Evolutionary conservation across 164 flowering plant species (phyloP).

Genomic region (Aristolochia fimbriata): DNA sequence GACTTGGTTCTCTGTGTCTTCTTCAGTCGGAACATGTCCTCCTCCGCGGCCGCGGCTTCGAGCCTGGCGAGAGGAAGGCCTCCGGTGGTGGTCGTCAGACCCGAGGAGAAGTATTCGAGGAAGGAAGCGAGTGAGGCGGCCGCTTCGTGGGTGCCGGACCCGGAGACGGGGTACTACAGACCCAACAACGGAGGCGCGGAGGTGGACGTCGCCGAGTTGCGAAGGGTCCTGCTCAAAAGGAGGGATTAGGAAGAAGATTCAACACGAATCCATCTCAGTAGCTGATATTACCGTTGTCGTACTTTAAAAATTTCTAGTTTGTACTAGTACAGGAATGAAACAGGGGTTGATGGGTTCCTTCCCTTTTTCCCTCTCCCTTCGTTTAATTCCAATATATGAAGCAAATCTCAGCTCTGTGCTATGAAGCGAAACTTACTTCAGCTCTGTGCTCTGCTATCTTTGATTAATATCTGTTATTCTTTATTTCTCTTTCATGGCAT

Average conservation of each 20-base stretch:
- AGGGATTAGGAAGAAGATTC: constrained; percentile 1
- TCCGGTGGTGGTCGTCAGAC: background rate
- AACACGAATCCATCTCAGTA: background rate
- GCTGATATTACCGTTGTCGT: too few species aligned
- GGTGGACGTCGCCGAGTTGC: constrained; percentile 7
- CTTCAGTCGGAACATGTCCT: background rate
- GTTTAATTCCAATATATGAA: too few species aligned
- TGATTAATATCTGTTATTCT: too few species aligned
- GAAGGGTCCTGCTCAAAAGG: constrained; percentile 3
- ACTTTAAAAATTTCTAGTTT: too few species aligned
- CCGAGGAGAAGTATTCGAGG: background rate
- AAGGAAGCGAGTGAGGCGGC: background rate
- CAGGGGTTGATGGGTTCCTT: too few species aligned
- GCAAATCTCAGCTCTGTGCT: too few species aligned
- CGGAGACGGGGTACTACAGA: constrained; percentile 8
- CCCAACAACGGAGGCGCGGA: constrained; percentile 4
- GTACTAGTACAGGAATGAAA: too few species aligned
- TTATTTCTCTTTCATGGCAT: too few species aligned
- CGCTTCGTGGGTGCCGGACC: constrained; percentile 10
- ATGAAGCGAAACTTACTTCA: too few species aligned
- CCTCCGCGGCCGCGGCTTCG: background rate
- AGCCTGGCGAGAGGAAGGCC: background rate
- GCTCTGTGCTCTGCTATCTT: too few species aligned
- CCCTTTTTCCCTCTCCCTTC: too few species aligned
- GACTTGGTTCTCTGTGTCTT: background rate